Base-by-base conservation (phyloP, 176 grass and related monocot genomes). In the Tillandsia fasciculata region DNA sequence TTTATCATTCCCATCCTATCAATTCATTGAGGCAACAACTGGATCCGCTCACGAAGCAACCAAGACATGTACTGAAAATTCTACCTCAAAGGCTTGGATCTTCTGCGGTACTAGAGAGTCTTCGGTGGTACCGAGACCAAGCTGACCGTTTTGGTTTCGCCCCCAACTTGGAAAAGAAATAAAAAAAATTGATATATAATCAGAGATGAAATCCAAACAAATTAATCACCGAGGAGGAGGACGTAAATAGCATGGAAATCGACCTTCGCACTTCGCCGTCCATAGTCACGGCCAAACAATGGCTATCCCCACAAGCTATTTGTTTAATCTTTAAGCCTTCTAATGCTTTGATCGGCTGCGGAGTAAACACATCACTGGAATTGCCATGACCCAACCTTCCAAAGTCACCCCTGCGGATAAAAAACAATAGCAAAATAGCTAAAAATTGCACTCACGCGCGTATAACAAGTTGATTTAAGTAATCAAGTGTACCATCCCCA, bases 261-360 rank as follows among this genome's bases (percentile, higher is more conserved):
- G 47, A 99, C 94, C 94, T 99, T 76, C 75, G 94, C 80, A 99
- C 89, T 83, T 88, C 77, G 8, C 87, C 89, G 12, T 75, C 69
- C 76, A 86, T 79, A 63, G 94, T 93, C n/a, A 99, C 94, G 57
- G 89, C 87, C 3, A 93, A 82, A 51, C 94, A 99, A 81, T 99
- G 94, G 80, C 94, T 93, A 18, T 99, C 94, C 50, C 94, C 94
- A 73, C 94, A 99, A 67, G 89, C 94, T 48, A 99, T 87, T 86
- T 99, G 89, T 75, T 85, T 93, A 83, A 99, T 99, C 76, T 85
- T 79, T 65, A 99, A 76, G 59, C 94, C 87, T 77, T 90, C 89
- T 64, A 99, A 82, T 72, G 86, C 84, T 70, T 84, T 93, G 77
- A 99, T 76, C 15, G 94, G 87, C 74, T 99, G 94, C 8, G 94